Conservation (phyloP, 2,329 filamentous ascomycete genomes). For the Ophiostoma montium region DNA sequence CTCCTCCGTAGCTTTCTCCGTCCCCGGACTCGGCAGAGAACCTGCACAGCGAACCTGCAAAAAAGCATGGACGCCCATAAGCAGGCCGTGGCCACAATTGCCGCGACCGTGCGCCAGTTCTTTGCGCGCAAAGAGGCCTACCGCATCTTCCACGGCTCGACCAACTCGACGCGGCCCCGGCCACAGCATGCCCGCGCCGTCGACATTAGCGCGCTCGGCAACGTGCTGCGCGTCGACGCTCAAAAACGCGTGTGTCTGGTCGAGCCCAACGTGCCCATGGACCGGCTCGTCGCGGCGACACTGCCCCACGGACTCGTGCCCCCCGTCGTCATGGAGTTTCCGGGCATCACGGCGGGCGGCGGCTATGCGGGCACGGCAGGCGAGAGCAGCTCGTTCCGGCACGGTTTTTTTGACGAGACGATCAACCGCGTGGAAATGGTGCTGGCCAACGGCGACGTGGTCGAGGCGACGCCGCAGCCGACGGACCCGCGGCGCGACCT, state of each 20-base stretch:
- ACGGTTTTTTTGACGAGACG: slow-evolving; percentile 58
- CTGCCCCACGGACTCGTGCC: slow-evolving; percentile 52
- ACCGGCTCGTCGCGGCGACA: slow-evolving; percentile 51
- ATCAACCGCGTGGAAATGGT: slow-evolving; percentile 54
- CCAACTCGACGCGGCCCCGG: slow-evolving; percentile 55
- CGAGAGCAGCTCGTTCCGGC: slow-evolving; percentile 54
- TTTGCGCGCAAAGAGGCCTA: slow-evolving; percentile 42
- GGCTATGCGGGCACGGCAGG: slow-evolving; percentile 58
- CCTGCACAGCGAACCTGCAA: too few relatives aligned
- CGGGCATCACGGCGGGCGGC: slow-evolving; percentile 59
- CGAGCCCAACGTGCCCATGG: slow-evolving; percentile 66
- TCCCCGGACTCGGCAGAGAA: too few relatives aligned
- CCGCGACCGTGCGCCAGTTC: slow-evolving; percentile 32
- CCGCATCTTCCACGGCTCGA: slow-evolving; percentile 64
- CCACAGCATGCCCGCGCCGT: slow-evolving; percentile 21
- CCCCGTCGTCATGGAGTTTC: slow-evolving; percentile 63
- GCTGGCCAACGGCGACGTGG: slow-evolving; percentile 49
- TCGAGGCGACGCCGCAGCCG: slow-evolving; percentile 26
- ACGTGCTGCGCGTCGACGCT: slow-evolving; percentile 50
- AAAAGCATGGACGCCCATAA: slow-evolving; percentile 37
- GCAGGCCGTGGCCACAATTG: slow-evolving; percentile 32
- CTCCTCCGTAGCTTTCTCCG: too few relatives aligned
- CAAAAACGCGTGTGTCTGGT: slow-evolving; percentile 45
- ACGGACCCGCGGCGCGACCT: slow-evolving; percentile 35
- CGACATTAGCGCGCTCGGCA: slow-evolving; percentile 48